Evolutionary conservation across 225 moss, liverwort and hornwort species (phyloP), one percentile per base, ranked within the genome.

Genomic region (Anthoceros angustus): DNA sequence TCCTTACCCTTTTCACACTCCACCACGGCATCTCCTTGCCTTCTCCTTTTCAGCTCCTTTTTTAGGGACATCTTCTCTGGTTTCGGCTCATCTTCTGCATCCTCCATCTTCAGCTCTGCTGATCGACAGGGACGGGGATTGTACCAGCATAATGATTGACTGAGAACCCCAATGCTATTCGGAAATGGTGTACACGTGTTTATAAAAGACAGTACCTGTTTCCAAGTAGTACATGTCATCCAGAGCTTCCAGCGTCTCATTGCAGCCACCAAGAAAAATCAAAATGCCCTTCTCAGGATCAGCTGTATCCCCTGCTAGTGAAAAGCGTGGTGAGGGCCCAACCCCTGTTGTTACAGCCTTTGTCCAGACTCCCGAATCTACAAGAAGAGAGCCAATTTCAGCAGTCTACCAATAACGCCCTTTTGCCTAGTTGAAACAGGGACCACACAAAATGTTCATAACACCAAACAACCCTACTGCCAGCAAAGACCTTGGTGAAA

Each of bases 151-250:
- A 4, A 39, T 16, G 9, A 20, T 12, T 66, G 23, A 61, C 39
- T 42, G 6, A 24, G 25, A 42, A n/a, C 6, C 38, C 14, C 6
- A 64, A 5, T 8, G 7, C 16, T 16, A 5, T 39, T 26, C 0
- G 40, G 7, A 64, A n/a, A 1, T 64, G 12, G 0, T 64, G 7
- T 2, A 64, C 25, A n/a, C 4, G 9, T 64, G 14, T 7, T 15
- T 38, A 9, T 5, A 38, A 26, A 26, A 9, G 8, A 61, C 9
- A 25, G 21, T 86, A 92, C 92, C 86, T 82, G 90, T 86, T 64
- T 95, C 88, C 61, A 95, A 80, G 65, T 88, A 91, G 70, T 86
- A 90, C 90, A 95, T 88, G 72, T 95, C 94, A 72, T 90, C 94
- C 42, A 90, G 77, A 62, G 90, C 90, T 75, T 95, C 94, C 80